These are phyloP conservation scores for Saccharum hybrid DNA, from an alignment of 202 grass and related monocot species.

Conservation along the genomic window DNA sequence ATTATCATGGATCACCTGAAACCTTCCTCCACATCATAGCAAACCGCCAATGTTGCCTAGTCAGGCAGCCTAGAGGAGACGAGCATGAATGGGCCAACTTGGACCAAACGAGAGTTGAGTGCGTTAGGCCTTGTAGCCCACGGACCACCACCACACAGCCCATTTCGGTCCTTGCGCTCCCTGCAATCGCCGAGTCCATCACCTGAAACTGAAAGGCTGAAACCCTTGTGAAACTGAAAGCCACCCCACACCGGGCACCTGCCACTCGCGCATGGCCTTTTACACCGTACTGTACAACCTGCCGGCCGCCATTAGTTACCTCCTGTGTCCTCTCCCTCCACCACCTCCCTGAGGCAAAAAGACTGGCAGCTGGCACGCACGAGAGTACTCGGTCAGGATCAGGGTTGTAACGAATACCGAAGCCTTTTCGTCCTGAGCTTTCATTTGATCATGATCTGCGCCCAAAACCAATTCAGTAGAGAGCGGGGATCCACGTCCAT, in stretches of 20 bases:
- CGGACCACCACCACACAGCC: background rate
- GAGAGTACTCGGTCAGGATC: no score
- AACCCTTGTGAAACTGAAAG: background rate
- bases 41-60: background rate
- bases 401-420: slow-evolving; percentile 14
- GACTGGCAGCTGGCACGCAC: background rate
- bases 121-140: background rate
- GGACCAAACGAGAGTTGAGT: background rate
- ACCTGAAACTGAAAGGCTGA: slow-evolving; percentile 21
- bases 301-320: background rate
- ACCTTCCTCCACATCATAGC: background rate
- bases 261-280: background rate
- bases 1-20: background rate
- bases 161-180: background rate
- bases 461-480: background rate
- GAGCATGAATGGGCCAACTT: background rate
- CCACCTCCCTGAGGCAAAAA: background rate
- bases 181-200: background rate
- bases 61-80: no score
- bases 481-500: background rate
- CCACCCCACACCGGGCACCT: background rate
- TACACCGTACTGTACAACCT: background rate
- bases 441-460: background rate
- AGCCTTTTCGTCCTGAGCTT: background rate
- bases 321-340: background rate